Evolutionary conservation across 345 rosid species (phyloP).

Genomic region (Pugionium dolabratum): DNA sequence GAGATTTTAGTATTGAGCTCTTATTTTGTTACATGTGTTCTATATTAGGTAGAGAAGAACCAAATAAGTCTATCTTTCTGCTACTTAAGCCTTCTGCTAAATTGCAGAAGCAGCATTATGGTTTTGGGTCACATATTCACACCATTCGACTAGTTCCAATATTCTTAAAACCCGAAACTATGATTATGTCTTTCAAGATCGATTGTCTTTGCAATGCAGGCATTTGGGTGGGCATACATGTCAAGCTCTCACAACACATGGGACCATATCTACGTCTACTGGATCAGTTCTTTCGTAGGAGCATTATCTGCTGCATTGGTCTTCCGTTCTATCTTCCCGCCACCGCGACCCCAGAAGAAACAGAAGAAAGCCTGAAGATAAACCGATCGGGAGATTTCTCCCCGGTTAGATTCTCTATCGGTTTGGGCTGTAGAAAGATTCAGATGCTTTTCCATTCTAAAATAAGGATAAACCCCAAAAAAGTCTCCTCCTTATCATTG

Average conservation of each 20-base stretch:
- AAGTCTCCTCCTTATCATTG: slow-evolving; percentile 16
- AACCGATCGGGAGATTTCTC: background rate
- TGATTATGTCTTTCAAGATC: background rate
- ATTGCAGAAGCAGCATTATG: background rate
- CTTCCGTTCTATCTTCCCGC: slow-evolving; percentile 70
- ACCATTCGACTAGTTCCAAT: background rate
- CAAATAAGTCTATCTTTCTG: background rate
- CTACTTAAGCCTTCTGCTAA: background rate
- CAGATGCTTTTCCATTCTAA: slow-evolving; percentile 4
- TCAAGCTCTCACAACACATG: slow-evolving; percentile 79
- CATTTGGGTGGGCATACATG: slow-evolving; percentile 94
- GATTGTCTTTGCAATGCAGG: slow-evolving; percentile 51
- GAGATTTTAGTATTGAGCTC: background rate
- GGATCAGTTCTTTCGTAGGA: slow-evolving; percentile 92
- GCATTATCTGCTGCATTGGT: slow-evolving; percentile 77
- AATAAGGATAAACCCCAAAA: slow-evolving; percentile 17
- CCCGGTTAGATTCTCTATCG: slow-evolving; percentile 16
- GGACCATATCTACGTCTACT: slow-evolving; percentile 94
- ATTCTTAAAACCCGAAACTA: background rate
- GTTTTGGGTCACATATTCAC: background rate
- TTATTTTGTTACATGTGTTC: background rate
- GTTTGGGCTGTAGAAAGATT: slow-evolving; percentile 32
- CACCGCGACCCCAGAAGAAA: slow-evolving; percentile 45
- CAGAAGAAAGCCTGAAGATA: slow-evolving; percentile 61
- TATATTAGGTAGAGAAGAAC: background rate